Evolutionary conservation across 371 early-diverging fungal genomes (phyloP).

Genomic region (Rhizopus sp.): DNA sequence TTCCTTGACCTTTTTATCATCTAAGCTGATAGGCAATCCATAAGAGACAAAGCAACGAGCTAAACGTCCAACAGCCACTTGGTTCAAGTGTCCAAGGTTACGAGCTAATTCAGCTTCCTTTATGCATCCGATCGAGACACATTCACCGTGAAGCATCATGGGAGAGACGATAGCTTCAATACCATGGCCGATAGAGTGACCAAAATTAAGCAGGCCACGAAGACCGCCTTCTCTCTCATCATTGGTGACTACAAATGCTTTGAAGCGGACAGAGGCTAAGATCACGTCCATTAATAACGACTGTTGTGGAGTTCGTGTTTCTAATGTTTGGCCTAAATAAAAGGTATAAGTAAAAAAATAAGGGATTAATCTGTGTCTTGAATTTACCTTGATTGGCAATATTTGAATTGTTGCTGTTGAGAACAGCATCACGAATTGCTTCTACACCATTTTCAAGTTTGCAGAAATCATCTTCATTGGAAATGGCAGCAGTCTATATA

Average conservation of each 20-base stretch:
- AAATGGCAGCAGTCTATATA: slow-evolving; percentile 87
- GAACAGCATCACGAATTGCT: slow-evolving; percentile 73
- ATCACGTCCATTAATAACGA: slow-evolving; percentile 81
- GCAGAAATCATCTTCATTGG: slow-evolving; percentile 84
- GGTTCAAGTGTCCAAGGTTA: slow-evolving; percentile 82
- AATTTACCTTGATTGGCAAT: slow-evolving; percentile 55
- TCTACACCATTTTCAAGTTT: slow-evolving; percentile 86
- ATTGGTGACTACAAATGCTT: slow-evolving; percentile 92
- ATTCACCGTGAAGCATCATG: slow-evolving; percentile 94
- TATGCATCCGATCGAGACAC: slow-evolving; percentile 94
- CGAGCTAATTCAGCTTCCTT: slow-evolving; percentile 94
- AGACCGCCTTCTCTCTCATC: slow-evolving; percentile 96
- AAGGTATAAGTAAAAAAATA: not conserved
- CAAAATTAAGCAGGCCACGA: slow-evolving; percentile 95
- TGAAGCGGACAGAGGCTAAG: slow-evolving; percentile 86
- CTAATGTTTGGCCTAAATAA: slow-evolving; percentile 57
- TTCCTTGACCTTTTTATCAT: slow-evolving; percentile 74
- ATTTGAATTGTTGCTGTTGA: slow-evolving; percentile 45
- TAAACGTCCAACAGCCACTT: slow-evolving; percentile 89
- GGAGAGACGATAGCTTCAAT: slow-evolving; percentile 94
- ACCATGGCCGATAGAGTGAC: slow-evolving; percentile 96
- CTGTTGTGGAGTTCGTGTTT: slow-evolving; percentile 65
- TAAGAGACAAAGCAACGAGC: slow-evolving; percentile 86
- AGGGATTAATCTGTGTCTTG: not conserved
- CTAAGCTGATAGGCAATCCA: slow-evolving; percentile 83